These are phyloP conservation scores for Delitschia confertaspora DNA, from an alignment of 495 filamentous ascomycete genomes.

Conservation along the genomic window DNA sequence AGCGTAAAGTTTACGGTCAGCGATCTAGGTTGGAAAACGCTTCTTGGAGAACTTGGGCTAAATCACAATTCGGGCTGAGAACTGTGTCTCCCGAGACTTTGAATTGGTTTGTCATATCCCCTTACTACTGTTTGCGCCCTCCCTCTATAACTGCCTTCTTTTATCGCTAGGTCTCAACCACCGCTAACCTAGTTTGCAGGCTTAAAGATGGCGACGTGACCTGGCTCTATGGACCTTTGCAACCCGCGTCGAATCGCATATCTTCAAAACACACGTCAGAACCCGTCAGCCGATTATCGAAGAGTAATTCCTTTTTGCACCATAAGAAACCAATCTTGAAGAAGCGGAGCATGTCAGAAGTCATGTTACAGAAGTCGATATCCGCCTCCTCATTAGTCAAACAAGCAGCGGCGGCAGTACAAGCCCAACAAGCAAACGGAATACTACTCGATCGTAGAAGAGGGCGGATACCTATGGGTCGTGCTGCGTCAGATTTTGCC, in stretches of 20 bases:
- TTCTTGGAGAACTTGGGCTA: conserved; percentile 97
- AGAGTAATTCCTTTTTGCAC: conserved; percentile 68
- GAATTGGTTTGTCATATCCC: conserved; percentile 63
- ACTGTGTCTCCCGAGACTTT: conserved; percentile 82
- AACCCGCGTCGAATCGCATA: conserved; percentile 43
- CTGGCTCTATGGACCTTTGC: conserved; percentile 92
- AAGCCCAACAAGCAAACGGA: conserved; percentile 70
- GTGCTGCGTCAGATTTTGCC: conserved; percentile 60
- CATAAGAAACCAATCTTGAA: conserved; percentile 96
- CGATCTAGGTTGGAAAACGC: conserved; percentile 84
- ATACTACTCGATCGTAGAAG: conserved; percentile 24
- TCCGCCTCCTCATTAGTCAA: conserved; percentile 87
- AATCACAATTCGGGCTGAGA: conserved; percentile 71
- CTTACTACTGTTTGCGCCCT: not conserved
- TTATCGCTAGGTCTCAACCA: not conserved
- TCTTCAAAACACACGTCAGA: conserved; percentile 43
- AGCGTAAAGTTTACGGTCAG: conserved; percentile 68
- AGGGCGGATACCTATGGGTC: conserved; percentile 40
- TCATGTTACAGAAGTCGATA: conserved; percentile 85
- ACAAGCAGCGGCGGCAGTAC: conserved; percentile 84
- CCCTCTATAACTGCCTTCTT: not conserved
- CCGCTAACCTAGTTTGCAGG: conserved; percentile 45
- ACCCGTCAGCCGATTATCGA: conserved; percentile 54
- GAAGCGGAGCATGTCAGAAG: conserved; percentile 90
- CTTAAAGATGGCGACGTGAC: conserved; percentile 96